Conservation (phyloP, 2,329 filamentous ascomycete species). For the Neonectria coccinea region DNA sequence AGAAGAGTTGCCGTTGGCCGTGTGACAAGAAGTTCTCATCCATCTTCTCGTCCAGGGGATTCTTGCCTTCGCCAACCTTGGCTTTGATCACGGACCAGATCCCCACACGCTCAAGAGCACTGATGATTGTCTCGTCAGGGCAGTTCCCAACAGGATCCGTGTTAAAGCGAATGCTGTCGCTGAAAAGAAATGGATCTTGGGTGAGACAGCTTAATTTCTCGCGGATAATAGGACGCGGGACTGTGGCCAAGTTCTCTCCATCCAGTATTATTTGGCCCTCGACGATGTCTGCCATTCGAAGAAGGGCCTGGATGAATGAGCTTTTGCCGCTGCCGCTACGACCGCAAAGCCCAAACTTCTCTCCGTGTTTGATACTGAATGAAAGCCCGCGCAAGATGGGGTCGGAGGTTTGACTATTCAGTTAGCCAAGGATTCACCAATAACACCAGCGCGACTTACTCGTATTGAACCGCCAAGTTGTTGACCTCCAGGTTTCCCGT, state of each 20-base stretch:
- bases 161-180: conserved; percentile 63
- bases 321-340: conserved; percentile 55
- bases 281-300: conserved; percentile 60
- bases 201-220: conserved; percentile 59
- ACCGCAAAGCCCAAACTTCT: conserved; percentile 59
- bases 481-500: conserved; percentile 40
- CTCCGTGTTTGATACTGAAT: conserved; percentile 48
- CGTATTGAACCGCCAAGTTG: conserved; percentile 43
- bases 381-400: conserved; percentile 48
- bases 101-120: conserved; percentile 60
- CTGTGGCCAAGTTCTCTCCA: conserved; percentile 51
- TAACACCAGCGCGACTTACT: conserved; percentile 35
- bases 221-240: conserved; percentile 46
- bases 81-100: conserved; percentile 58
- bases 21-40: conserved; percentile 52
- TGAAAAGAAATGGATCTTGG: conserved; percentile 65
- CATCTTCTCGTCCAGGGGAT: conserved; percentile 50
- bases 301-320: conserved; percentile 57
- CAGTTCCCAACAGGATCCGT: conserved; percentile 57
- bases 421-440: conserved; percentile 13
- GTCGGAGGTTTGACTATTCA: conserved; percentile 34
- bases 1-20: conserved; percentile 50
- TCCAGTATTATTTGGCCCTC: conserved; percentile 60
- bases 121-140: conserved; percentile 56
- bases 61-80: conserved; percentile 49